Evolutionary conservation across 495 filamentous ascomycete genomes (phyloP), one percentile per base, ranked within the genome.

Genomic region (Lepraria neglecta): DNA sequence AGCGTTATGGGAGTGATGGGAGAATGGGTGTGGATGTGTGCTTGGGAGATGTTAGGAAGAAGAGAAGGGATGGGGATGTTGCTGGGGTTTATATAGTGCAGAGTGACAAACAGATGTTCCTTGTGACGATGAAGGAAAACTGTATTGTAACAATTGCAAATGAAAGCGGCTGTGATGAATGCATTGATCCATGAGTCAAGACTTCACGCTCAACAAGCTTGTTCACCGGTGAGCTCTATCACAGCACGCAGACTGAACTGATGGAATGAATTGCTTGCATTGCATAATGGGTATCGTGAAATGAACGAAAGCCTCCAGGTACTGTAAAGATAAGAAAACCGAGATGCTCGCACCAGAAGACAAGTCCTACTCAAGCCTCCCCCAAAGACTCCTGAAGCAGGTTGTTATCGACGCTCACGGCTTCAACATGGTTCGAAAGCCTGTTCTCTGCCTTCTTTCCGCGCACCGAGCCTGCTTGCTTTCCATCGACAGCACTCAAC

Each of bases 361-460:
- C 9, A 11, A 4, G 6, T 2, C 11, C 46, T n/a, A n/a, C 2
- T 61, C 45, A 59, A 10, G 50, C 47, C 6, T 45, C 62, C 15
- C 48, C 55, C 31, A 66, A 21, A 21, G 64, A 62, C 56, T 66
- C 64, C 48, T 63, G 44, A 3, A 66, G 33, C 10, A 66, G 60
- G 7, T 45, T 42, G 28, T 63, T 33, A 42, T 66, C 56, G 12
- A 66, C 27, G 21, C 35, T 50, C 27, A 59, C 40, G 21, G 55
- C 54, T 28, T 66, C 64, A 7, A 66, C 50, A 35, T 66, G 60
- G 15, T 60, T 60, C 28, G 60, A 48, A 30, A 60, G 58, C 28
- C 44, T 43, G 0, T 50, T 46, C 47, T 43, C 58, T 2, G 43
- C 38, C 35, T 57, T 61, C 44, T 54, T 51, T 10, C 63, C 44